Conservation (phyloP, 805 yeast genomes). For the Metschnikowia drakensbergensis region DNA sequence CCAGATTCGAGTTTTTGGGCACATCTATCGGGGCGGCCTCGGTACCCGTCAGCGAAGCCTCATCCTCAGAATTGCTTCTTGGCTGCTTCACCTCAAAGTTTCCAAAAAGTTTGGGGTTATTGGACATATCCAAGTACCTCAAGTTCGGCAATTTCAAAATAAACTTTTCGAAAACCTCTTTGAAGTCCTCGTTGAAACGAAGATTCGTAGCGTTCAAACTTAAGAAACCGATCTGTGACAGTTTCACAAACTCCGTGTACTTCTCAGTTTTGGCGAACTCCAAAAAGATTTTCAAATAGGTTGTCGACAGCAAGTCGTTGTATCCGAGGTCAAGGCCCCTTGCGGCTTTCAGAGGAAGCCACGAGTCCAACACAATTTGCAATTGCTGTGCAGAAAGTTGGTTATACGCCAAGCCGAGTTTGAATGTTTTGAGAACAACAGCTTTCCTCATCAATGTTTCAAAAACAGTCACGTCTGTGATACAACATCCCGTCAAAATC, state of each 20-base stretch:
- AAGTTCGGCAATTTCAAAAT: slow-evolving; percentile 55
- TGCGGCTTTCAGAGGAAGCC: slow-evolving; percentile 49
- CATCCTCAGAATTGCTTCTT: not conserved
- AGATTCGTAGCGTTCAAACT: slow-evolving; percentile 66
- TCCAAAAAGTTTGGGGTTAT: slow-evolving; percentile 66
- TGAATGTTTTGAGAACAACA: slow-evolving; percentile 48
- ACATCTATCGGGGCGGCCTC: not conserved
- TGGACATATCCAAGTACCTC: slow-evolving; percentile 71
- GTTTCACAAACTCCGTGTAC: slow-evolving; percentile 18
- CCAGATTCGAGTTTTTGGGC: not conserved
- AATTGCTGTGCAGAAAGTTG: slow-evolving; percentile 60
- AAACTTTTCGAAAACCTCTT: slow-evolving; percentile 47
- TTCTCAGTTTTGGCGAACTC: slow-evolving; percentile 24
- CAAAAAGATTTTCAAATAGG: slow-evolving; percentile 34
- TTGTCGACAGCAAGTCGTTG: slow-evolving; percentile 55
- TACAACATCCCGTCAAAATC: slow-evolving; percentile 71
- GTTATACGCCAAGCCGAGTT: slow-evolving; percentile 76
- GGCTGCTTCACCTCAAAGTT: slow-evolving; percentile 16
- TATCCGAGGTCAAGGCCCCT: slow-evolving; percentile 82
- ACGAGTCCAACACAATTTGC: slow-evolving; percentile 47
- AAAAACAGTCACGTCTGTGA: slow-evolving; percentile 53
- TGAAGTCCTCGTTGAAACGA: slow-evolving; percentile 44
- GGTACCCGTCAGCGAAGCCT: not conserved
- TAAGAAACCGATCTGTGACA: slow-evolving; percentile 38
- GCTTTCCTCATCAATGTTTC: slow-evolving; percentile 54